Base-by-base conservation (phyloP, 306 rosid species). In the Betula pendula region DNA sequence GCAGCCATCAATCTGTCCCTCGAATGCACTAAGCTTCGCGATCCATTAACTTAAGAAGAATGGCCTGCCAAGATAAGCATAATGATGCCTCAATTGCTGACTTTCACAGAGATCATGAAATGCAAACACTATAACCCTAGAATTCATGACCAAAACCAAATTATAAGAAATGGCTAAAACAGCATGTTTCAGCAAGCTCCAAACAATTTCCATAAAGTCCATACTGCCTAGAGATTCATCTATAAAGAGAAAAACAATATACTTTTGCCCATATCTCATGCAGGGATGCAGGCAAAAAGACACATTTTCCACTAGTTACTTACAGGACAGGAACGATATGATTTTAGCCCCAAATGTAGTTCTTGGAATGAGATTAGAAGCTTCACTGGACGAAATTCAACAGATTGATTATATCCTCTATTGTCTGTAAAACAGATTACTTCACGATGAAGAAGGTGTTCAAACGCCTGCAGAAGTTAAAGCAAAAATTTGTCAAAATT, bases 391-490 rank as follows among this genome's bases (percentile, higher is more conserved):
- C 91, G 91, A 59, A 86, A 95, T 72, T 90, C 96, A 42, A 90
- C 71, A 11, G 96, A 87, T 53, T 82, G 92, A 75, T 80, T 87
- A 16, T 88, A 87, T 71, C 88, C 97, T 80, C 92, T 88, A 72
- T 71, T 90, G 86, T 92, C 97, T 2, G 93, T 27, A 84, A 89
- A 92, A 78, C 91, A 81, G 82, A 95, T 86, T 48, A 95, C 55
- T 81, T 88, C 95, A 27, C 93, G 87, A 65, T 82, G 87, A 52
- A 90, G 78, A 75, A 95, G 98, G 81, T 92, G 97, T 82, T 95
- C 96, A 84, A 95, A 90, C 68, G 97, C 97, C 97, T 95, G 93
- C 84, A 80, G 15, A 78, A 43, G 31, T n/a, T 27, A 70, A 13
- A 78, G 66, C 16, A 65, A 65, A 77, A 47, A 25, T 16, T 67